A percentile compares a stretch with the other conserved stretches of the same genome.
These are phyloP conservation scores for Irpex sp. DNA, from an alignment of 1,284 basidiomycete genomes.

Conservation along the genomic window DNA sequence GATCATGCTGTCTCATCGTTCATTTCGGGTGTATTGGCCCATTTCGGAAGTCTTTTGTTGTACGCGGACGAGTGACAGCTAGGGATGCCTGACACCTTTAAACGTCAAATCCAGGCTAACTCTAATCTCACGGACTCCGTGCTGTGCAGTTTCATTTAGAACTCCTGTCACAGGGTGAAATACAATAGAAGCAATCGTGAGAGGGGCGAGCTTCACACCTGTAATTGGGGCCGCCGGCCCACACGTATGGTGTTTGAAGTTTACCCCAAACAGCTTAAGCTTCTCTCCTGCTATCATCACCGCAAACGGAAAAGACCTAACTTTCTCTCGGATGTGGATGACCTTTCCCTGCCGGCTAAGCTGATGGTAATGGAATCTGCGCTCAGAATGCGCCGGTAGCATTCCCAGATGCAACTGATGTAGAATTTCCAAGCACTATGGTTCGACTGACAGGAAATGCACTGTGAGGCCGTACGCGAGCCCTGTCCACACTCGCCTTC, in stretches of 20 bases:
- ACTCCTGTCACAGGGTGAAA: background rate
- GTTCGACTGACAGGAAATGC: background rate
- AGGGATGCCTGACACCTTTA: background rate
- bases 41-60: background rate
- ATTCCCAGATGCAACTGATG: no score
- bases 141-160: background rate
- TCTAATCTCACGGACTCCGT: background rate
- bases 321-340: no score
- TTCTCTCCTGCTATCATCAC: no score
- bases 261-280: no score
- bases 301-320: no score
- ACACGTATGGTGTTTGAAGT: no score
- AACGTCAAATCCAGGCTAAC: background rate
- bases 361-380: no score
- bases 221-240: no score
- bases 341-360: no score
- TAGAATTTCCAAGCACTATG: background rate
- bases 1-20: background rate
- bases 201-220: background rate
- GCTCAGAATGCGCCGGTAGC: no score
- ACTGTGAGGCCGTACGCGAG: background rate
- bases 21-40: background rate
- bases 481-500: background rate
- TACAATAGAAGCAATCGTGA: background rate
- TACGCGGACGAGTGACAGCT: background rate